Evolutionary conservation across 768 basidiomycete species (phyloP).

Genomic region (Fibroporia radiculosa): DNA sequence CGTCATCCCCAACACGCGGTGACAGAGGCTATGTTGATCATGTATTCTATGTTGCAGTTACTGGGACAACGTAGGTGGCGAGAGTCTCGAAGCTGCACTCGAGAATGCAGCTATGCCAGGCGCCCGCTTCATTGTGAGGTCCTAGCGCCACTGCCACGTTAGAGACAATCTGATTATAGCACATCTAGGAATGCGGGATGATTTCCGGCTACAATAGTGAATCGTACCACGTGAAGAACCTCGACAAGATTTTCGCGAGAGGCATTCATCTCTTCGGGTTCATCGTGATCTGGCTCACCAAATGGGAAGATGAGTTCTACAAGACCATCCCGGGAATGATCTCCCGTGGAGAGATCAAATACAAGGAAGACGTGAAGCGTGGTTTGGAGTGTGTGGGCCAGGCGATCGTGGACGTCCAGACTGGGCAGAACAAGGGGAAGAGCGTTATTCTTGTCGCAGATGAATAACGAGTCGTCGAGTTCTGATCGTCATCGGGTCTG

Average conservation of each 20-base stretch:
- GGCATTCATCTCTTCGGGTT: slow-evolving; percentile 24
- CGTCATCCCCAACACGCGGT: not conserved
- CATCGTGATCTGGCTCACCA: slow-evolving; percentile 18
- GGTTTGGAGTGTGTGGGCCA: slow-evolving; percentile 26
- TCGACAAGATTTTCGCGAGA: slow-evolving; percentile 18
- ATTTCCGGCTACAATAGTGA: slow-evolving; percentile 19
- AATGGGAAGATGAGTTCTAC: slow-evolving; percentile 24
- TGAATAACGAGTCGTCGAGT: slow-evolving; percentile 9
- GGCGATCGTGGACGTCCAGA: slow-evolving; percentile 26
- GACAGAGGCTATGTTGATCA: not conserved
- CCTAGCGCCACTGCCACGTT: not conserved
- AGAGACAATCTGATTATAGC: not conserved
- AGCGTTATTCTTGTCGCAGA: slow-evolving; percentile 23
- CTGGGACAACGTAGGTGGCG: slow-evolving; percentile 27
- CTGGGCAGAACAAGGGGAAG: slow-evolving; percentile 26
- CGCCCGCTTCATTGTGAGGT: slow-evolving; percentile 20
- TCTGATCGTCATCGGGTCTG: too few species aligned
- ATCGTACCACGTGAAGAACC: slow-evolving; percentile 18
- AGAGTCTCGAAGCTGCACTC: slow-evolving; percentile 22
- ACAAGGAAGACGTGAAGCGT: slow-evolving; percentile 25
- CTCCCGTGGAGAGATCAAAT: slow-evolving; percentile 27
- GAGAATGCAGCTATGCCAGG: slow-evolving; percentile 6
- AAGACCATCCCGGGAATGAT: slow-evolving; percentile 20
- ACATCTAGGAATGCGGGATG: slow-evolving; percentile 22
- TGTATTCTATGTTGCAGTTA: slow-evolving; percentile 11